Conservation (phyloP, 1,284 basidiomycete species). For the Vanrija sp. region DNA sequence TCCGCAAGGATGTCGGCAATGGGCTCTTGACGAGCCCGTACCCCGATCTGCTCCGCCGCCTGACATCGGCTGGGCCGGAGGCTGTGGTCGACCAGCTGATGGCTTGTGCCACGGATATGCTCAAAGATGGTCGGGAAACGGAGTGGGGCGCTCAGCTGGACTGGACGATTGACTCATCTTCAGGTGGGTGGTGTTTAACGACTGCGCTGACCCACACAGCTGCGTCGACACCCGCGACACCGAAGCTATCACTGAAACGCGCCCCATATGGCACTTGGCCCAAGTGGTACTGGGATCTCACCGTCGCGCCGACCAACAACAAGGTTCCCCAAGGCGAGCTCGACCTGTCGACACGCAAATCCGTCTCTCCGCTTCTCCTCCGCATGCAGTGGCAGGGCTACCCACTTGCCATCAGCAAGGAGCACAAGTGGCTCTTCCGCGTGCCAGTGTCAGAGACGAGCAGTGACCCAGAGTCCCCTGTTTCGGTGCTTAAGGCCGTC, state of each 20-base stretch:
- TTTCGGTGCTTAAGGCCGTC: too few species aligned
- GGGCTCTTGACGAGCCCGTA: conserved; percentile 30
- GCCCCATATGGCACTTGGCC: conserved; percentile 56
- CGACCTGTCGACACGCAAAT: conserved; percentile 81
- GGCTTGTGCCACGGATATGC: conserved; percentile 18
- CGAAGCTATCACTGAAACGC: conserved; percentile 1
- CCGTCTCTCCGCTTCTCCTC: conserved; percentile 78
- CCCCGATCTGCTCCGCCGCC: conserved; percentile 13
- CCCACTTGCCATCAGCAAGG: conserved; percentile 79
- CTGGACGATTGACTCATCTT: conserved; percentile 1
- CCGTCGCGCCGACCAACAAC: conserved; percentile 39
- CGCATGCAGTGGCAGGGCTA: conserved; percentile 81
- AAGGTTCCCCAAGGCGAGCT: conserved; percentile 53
- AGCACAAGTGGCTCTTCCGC: conserved; percentile 90
- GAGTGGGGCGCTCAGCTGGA: conserved; percentile 14
- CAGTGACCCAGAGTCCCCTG: conserved; percentile 55
- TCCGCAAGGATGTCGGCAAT: conserved; percentile 17
- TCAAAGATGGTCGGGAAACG: neutral
- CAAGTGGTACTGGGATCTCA: conserved; percentile 95
- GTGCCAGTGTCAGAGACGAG: conserved; percentile 57
- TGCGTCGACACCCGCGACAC: neutral
- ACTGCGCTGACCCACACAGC: too few species aligned
- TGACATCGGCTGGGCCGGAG: conserved; percentile 4
- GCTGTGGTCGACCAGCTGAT: conserved; percentile 11
- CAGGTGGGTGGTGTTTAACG: too few species aligned